phyloP scores from a whole-genome alignment of 768 basidiomycete species.

The Suillus weaverae region DNA sequence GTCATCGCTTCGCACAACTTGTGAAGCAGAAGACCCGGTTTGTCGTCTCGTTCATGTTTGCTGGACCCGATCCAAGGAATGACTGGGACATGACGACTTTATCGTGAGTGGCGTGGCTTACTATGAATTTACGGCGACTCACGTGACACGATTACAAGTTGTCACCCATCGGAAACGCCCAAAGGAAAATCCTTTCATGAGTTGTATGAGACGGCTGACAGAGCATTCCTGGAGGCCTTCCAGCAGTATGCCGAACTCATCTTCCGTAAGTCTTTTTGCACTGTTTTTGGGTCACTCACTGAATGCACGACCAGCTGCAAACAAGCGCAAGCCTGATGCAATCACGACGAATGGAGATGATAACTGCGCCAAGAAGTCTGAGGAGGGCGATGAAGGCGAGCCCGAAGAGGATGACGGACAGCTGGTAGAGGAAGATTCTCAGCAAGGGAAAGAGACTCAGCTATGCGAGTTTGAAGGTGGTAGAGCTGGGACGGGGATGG shows the following conservation, averaged over 20 bases:
- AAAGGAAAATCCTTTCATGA: neutral
- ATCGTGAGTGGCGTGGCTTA: neutral
- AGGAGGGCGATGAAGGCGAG: neutral
- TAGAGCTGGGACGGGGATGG: neutral
- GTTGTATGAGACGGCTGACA: neutral
- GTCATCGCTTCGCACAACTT: neutral
- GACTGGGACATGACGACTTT: slow-evolving; percentile 10
- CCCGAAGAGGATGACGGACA: neutral
- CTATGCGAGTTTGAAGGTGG: neutral
- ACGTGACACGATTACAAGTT: neutral
- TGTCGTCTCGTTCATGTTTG: slow-evolving; percentile 1
- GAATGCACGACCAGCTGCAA: neutral
- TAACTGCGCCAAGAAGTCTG: neutral
- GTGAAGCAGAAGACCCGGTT: neutral
- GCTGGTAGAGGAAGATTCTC: neutral
- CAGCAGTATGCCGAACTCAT: slow-evolving; percentile 6
- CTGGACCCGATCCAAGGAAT: slow-evolving; percentile 4
- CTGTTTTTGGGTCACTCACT: neutral
- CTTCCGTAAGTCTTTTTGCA: neutral
- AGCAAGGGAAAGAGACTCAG: neutral
- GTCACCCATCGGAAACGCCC: no score
- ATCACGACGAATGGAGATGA: neutral
- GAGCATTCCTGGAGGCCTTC: neutral
- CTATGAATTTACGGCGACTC: neutral
- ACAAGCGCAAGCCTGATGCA: neutral